Evolutionary conservation across 768 basidiomycete genomes (phyloP), one percentile per base, ranked within the genome.

Genomic region (Leccinellum luteum): DNA sequence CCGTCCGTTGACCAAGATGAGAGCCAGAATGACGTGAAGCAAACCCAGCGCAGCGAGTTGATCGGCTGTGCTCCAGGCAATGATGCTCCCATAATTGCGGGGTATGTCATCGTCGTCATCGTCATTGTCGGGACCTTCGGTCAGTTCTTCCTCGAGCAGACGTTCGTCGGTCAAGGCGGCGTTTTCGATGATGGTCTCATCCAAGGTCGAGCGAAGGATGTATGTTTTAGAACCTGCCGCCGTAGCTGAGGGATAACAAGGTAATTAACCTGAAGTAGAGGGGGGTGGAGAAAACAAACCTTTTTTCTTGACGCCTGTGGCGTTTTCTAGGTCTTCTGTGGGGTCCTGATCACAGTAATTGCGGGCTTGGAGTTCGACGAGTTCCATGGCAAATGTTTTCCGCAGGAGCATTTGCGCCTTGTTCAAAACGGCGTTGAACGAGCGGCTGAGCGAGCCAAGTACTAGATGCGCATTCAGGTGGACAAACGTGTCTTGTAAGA

Each of bases 1-100:
- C 10, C 88, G 76, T 47, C 92, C 92, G 61, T 83, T 86, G 45
- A 88, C 89, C n/a, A 98, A 78, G 48, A 98, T 85, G 23, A 97
- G 76, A 0, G 88, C 85, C 10, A 98, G 82, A 35, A 98, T 80
- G 15, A 92, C 83, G 55, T 92, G 89, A 14, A 94, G 78, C 5
- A 97, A 72, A 8, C 94, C 95, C 53, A n/a, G n/a, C n/a, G n/a
- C n/a, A n/a, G n/a, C n/a, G n/a, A n/a, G n/a, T n/a, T n/a, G n/a
- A n/a, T n/a, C n/a, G n/a, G n/a, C n/a, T n/a, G 74, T 77, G 58
- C 82, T 87, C 87, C 89, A 92, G 0, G 87, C 84, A 48, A 94
- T 76, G 62, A 93, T 78, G 54, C 84, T 86, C 0, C 91, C 91
- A 52, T 85, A 82, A 15, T 74, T 77, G 23, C 77, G 79, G 0